These are phyloP conservation scores for Exidia glandulosa DNA, from an alignment of 768 basidiomycete species.

Conservation along the genomic window DNA sequence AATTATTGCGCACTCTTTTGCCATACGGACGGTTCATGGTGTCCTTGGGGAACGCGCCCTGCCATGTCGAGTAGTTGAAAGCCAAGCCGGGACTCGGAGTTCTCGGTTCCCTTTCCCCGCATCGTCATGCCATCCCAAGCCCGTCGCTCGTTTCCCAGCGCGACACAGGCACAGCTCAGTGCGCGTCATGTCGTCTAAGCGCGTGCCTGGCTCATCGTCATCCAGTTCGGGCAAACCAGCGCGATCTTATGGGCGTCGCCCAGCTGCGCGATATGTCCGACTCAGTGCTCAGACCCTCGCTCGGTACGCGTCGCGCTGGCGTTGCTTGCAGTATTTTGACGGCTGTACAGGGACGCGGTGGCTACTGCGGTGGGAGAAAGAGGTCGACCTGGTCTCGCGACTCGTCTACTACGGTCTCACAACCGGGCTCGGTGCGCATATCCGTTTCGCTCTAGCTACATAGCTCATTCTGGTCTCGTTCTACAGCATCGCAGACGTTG, in stretches of 20 bases:
- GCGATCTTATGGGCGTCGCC: slow-evolving; percentile 69
- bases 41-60: background rate
- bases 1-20: background rate
- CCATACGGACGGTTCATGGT: background rate
- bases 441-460: background rate
- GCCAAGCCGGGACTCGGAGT: too few relatives aligned
- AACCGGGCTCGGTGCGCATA: slow-evolving; percentile 53
- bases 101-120: too few relatives aligned
- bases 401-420: slow-evolving; percentile 66
- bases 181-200: slow-evolving; percentile 19
- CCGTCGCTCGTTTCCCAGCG: slow-evolving; percentile 53
- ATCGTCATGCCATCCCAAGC: too few relatives aligned
- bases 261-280: slow-evolving; percentile 68
- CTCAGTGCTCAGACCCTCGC: slow-evolving; percentile 60
- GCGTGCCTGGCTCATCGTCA: slow-evolving; percentile 3
- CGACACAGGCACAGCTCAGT: slow-evolving; percentile 86
- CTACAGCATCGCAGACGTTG: slow-evolving; percentile 62
- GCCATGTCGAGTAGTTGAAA: too few relatives aligned
- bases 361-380: slow-evolving; percentile 72
- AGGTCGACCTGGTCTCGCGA: slow-evolving; percentile 59
- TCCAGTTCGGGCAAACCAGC: slow-evolving; percentile 73
- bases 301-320: slow-evolving; percentile 40
- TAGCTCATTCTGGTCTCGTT: slow-evolving; percentile 1
- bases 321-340: slow-evolving; percentile 4
- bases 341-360: slow-evolving; percentile 55